Percentiles rank a stretch among this genome's conserved stretches.
phyloP scores from a whole-genome alignment of 768 basidiomycete species.

The Tremella mesenterica region DNA sequence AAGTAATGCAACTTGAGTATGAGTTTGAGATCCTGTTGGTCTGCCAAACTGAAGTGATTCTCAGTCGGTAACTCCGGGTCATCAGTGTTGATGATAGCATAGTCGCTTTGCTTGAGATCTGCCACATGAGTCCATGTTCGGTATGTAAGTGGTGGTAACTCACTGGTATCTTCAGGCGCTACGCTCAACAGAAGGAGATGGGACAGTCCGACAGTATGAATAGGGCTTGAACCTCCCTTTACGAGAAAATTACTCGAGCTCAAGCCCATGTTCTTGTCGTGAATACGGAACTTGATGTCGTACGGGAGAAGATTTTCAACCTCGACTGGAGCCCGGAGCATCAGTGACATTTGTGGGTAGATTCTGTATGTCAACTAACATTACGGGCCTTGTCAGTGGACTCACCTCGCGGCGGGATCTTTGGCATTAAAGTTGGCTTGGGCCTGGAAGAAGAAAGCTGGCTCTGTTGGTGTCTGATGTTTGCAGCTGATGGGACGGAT shows the following conservation, averaged over 20 bases:
- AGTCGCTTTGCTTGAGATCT: conserved; percentile 92
- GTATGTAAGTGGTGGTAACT: conserved; percentile 15
- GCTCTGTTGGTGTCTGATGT: conserved; percentile 68
- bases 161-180: conserved; percentile 79
- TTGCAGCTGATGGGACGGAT: conserved; percentile 73
- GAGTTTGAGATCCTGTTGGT: conserved; percentile 65
- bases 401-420: conserved; percentile 55
- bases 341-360: conserved; percentile 75
- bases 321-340: conserved; percentile 84
- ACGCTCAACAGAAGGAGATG: conserved; percentile 85
- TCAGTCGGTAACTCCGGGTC: conserved; percentile 79
- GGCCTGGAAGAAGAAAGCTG: conserved; percentile 88
- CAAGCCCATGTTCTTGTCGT: conserved; percentile 87
- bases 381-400: neutral
- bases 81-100: conserved; percentile 93
- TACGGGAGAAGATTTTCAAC: conserved; percentile 91
- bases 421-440: conserved; percentile 68
- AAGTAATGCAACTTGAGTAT: conserved; percentile 79
- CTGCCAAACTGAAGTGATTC: conserved; percentile 64
- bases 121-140: conserved; percentile 8
- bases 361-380: conserved; percentile 50
- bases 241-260: conserved; percentile 91
- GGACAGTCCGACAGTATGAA: conserved; percentile 84
- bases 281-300: conserved; percentile 90
- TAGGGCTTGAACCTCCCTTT: conserved; percentile 87